Evolutionary conservation across 768 basidiomycete genomes (phyloP).

Genomic region (Lentinus brumalis): DNA sequence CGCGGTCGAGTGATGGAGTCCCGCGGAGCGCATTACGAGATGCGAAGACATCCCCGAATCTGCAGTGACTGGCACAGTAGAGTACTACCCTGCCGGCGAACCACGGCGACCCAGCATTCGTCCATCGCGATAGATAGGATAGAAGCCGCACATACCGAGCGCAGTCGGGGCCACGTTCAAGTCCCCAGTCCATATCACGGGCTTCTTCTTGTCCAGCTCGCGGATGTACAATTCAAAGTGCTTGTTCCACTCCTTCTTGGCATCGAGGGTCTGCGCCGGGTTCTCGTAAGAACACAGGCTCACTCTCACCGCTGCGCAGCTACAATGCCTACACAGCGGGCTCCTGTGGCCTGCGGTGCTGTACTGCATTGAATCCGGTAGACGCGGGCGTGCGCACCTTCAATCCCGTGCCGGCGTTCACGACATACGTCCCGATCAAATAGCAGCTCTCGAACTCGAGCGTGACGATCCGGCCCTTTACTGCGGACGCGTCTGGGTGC

Average conservation of each 20-base stretch:
- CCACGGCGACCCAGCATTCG: too few relatives aligned
- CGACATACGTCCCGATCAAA: constrained; percentile 79
- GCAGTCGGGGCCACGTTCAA: constrained; percentile 84
- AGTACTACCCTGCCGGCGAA: background rate
- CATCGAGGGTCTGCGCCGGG: constrained; percentile 62
- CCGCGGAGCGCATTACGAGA: background rate
- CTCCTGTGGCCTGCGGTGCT: background rate
- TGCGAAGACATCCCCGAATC: background rate
- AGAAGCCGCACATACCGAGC: constrained; percentile 45
- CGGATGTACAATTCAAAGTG: constrained; percentile 78
- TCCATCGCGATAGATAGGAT: background rate
- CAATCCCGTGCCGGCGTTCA: constrained; percentile 76
- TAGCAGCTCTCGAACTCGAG: constrained; percentile 76
- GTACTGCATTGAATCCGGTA: background rate
- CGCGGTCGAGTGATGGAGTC: background rate
- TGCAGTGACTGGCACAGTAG: background rate
- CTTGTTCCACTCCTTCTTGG: constrained; percentile 76
- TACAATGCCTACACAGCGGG: too few relatives aligned
- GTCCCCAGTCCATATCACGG: constrained; percentile 89
- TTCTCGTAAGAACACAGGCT: background rate
- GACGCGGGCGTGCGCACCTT: constrained; percentile 49
- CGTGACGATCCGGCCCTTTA: constrained; percentile 80
- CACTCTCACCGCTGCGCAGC: background rate
- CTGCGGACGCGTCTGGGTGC: constrained; percentile 61
- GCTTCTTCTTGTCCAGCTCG: constrained; percentile 72